Conservation (phyloP, 2,329 filamentous ascomycete species). For the Thielaviopsis populi region DNA sequence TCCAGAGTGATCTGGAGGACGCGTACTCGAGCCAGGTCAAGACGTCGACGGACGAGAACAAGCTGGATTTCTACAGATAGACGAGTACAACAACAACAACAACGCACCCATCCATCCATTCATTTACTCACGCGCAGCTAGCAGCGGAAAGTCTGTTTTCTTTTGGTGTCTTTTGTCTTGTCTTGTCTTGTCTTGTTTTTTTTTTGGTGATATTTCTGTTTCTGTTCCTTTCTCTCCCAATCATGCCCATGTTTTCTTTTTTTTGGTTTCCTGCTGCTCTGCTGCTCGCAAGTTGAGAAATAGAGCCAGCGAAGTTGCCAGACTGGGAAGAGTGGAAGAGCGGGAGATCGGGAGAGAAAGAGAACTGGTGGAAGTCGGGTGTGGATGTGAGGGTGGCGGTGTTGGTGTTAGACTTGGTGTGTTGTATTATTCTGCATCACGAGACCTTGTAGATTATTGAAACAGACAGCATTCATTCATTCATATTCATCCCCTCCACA, state of each 20-base stretch:
- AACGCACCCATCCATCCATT: background rate
- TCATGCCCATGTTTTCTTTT: no score
- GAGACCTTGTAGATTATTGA: background rate
- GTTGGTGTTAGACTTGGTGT: background rate
- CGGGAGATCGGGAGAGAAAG: background rate
- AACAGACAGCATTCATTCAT: no score
- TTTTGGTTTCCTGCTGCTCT: background rate
- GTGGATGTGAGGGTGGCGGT: no score
- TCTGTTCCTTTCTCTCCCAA: background rate
- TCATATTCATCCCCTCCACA: no score
- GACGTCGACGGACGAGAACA: conserved; percentile 49
- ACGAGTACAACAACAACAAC: conserved; percentile 13
- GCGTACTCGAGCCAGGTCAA: conserved; percentile 96
- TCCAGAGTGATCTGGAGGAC: conserved; percentile 90
- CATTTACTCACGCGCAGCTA: no score
- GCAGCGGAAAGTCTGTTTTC: background rate
- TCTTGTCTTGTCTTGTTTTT: no score
- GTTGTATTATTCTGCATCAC: background rate
- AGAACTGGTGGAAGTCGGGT: background rate
- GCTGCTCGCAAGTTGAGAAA: background rate
- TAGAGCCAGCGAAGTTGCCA: background rate
- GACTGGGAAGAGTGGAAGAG: no score
- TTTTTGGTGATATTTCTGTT: background rate
- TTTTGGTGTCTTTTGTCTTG: background rate
- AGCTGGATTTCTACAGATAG: conserved; percentile 89